Percentiles rank a stretch among this genome's conserved stretches.
phyloP scores from a whole-genome alignment of 2,329 filamentous ascomycete species.

The Penicillium aurantiogriseum region DNA sequence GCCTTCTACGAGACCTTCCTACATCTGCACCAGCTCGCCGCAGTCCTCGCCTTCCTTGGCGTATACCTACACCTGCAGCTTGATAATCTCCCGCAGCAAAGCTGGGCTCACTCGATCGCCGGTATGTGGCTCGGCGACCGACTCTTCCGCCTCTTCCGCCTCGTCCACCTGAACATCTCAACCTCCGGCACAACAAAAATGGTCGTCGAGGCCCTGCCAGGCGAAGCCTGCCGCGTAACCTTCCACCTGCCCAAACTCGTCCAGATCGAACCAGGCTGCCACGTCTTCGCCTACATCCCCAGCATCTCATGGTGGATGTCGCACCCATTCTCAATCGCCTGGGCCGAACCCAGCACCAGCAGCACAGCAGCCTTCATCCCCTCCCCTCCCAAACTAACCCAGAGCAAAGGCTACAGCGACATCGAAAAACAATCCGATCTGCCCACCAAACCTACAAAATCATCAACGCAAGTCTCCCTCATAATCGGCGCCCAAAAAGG shows the following conservation, averaged over 20 bases:
- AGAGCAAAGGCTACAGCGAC: slow-evolving; percentile 18
- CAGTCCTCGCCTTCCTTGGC: slow-evolving; percentile 44
- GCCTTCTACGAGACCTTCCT: slow-evolving; percentile 94
- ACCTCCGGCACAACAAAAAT: slow-evolving; percentile 51
- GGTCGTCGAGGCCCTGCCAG: slow-evolving; percentile 58
- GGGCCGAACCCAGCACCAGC: slow-evolving; percentile 37
- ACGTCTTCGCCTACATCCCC: slow-evolving; percentile 62
- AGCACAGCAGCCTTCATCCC: slow-evolving; percentile 16
- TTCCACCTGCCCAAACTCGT: slow-evolving; percentile 58
- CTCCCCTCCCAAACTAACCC: slow-evolving; percentile 10
- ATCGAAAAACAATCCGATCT: slow-evolving; percentile 36
- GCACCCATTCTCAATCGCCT: slow-evolving; percentile 50
- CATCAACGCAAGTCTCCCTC: slow-evolving; percentile 50
- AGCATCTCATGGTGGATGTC: slow-evolving; percentile 49
- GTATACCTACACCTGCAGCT: slow-evolving; percentile 46
- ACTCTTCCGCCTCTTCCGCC: slow-evolving; percentile 47
- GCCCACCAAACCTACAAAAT: slow-evolving; percentile 15
- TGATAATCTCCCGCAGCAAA: slow-evolving; percentile 43
- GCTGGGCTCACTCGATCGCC: slow-evolving; percentile 40
- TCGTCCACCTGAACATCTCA: slow-evolving; percentile 56
- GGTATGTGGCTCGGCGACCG: slow-evolving; percentile 46
- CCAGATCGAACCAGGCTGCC: slow-evolving; percentile 55
- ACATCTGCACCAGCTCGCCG: slow-evolving; percentile 48
- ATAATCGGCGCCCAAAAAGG: slow-evolving; percentile 62
- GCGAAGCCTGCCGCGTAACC: slow-evolving; percentile 60